phyloP scores from a whole-genome alignment of 2,329 filamentous ascomycete species.

The Trichoderma koningiopsis region DNA sequence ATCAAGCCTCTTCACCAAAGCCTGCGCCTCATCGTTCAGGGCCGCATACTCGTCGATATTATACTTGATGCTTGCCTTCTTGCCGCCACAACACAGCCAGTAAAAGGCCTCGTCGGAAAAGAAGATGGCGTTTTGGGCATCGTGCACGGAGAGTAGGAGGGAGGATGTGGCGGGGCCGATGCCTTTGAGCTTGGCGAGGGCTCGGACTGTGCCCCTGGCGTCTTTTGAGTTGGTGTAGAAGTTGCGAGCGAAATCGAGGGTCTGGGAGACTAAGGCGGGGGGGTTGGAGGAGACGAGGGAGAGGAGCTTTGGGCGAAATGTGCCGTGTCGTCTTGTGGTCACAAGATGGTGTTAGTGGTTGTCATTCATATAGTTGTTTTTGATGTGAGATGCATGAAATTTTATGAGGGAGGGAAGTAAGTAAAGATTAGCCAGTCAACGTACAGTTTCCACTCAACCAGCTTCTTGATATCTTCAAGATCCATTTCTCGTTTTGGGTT shows the following conservation, averaged over 20 bases:
- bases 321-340: conserved; percentile 58
- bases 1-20: conserved; percentile 51
- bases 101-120: conserved; percentile 80
- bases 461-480: conserved; percentile 58
- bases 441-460: conserved; percentile 74
- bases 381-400: neutral
- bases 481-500: conserved; percentile 46
- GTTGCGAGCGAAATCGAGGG: conserved; percentile 55
- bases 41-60: conserved; percentile 66
- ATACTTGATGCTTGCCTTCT: conserved; percentile 64
- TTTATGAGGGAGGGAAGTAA: neutral
- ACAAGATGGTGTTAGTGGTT: neutral
- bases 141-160: conserved; percentile 67
- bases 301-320: conserved; percentile 63
- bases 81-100: conserved; percentile 64
- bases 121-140: conserved; percentile 64
- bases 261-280: conserved; percentile 46
- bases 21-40: conserved; percentile 50
- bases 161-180: conserved; percentile 81
- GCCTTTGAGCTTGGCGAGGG: conserved; percentile 65
- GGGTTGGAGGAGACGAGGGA: conserved; percentile 65
- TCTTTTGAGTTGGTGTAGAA: conserved; percentile 45
- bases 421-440: conserved; percentile 33
- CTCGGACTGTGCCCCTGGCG: conserved; percentile 52
- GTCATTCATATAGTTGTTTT: too few species aligned